Conservation (phyloP, 2,329 filamentous ascomycete genomes). For the Aschersonia sp. region DNA sequence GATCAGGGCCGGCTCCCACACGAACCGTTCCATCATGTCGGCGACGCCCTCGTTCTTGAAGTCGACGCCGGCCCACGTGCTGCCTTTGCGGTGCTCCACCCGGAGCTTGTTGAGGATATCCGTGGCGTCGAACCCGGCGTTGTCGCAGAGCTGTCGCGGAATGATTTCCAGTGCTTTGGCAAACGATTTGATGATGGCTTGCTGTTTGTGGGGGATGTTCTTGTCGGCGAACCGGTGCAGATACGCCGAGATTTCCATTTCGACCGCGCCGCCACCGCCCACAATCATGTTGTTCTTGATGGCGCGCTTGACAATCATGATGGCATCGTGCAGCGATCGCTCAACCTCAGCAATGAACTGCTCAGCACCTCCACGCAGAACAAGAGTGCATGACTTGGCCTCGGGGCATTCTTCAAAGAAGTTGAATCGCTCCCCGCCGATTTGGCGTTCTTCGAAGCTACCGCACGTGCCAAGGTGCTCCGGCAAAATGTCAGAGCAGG, state of each 20-base stretch:
- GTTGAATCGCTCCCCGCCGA: conserved; percentile 95
- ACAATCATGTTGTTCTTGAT: conserved; percentile 92
- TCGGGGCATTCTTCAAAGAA: conserved; percentile 93
- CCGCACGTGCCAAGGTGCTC: conserved; percentile 88
- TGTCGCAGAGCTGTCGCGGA: conserved; percentile 93
- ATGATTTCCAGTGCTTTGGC: conserved; percentile 96
- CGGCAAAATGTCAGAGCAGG: conserved; percentile 83
- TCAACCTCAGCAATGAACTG: conserved; percentile 99
- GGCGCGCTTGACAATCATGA: conserved; percentile 99
- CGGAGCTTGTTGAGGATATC: conserved; percentile 94
- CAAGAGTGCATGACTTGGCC: conserved; percentile 91
- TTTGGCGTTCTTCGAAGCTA: conserved; percentile 86
- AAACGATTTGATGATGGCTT: conserved; percentile 94
- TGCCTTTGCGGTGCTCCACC: conserved; percentile 89
- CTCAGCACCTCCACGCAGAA: conserved; percentile 90
- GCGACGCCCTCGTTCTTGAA: conserved; percentile 83
- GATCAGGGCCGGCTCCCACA: conserved; percentile 92
- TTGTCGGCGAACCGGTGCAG: conserved; percentile 86
- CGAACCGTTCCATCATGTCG: conserved; percentile 89
- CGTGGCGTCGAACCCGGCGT: conserved; percentile 94
- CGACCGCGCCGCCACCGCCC: conserved; percentile 81
- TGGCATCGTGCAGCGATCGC: conserved; percentile 92
- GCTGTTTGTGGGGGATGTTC: conserved; percentile 88
- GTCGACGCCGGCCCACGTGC: conserved; percentile 90
- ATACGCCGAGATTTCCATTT: conserved; percentile 95